Conservation (phyloP, 164 flowering plant species). For the grape (Vitis vinifera) region DNA sequence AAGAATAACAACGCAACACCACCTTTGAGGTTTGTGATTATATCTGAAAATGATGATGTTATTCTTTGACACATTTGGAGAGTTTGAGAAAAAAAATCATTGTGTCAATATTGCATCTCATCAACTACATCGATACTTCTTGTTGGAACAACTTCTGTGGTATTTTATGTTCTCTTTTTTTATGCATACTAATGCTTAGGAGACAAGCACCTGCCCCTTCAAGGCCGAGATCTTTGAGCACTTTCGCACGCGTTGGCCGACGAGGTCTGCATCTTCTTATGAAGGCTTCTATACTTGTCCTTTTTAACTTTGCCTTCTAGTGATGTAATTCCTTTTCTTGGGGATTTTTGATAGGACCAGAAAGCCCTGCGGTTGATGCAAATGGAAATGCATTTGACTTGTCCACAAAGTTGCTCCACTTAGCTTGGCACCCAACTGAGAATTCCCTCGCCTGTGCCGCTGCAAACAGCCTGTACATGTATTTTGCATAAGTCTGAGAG, state of each 20-base stretch:
- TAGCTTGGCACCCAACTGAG: constrained; percentile 98
- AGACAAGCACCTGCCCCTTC: constrained; percentile 88
- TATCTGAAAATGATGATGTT: not conserved
- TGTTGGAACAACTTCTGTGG: no score
- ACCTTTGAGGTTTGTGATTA: no score
- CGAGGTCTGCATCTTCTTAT: constrained; percentile 60
- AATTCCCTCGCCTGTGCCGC: constrained; percentile 98
- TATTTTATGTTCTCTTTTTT: no score
- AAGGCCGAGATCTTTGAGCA: constrained; percentile 86
- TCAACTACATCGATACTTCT: no score
- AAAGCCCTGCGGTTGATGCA: constrained; percentile 69
- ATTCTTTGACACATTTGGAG: no score
- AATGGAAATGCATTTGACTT: constrained; percentile 92
- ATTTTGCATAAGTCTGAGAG: constrained; percentile 64
- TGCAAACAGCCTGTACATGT: constrained; percentile 99
- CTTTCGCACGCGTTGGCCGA: constrained; percentile 78
- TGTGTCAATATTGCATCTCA: no score
- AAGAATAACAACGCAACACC: no score
- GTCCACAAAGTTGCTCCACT: constrained; percentile 90
- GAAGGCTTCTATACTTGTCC: not conserved
- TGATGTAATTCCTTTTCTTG: not conserved
- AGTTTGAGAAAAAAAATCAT: no score
- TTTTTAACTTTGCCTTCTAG: not conserved
- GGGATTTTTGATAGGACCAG: constrained; percentile 54
- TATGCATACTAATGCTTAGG: constrained; percentile 30